Percentiles rank a stretch among this genome's conserved stretches.
These are phyloP conservation scores for Guadua angustifolia DNA, from an alignment of 176 grass and related monocot species.

Conservation along the genomic window DNA sequence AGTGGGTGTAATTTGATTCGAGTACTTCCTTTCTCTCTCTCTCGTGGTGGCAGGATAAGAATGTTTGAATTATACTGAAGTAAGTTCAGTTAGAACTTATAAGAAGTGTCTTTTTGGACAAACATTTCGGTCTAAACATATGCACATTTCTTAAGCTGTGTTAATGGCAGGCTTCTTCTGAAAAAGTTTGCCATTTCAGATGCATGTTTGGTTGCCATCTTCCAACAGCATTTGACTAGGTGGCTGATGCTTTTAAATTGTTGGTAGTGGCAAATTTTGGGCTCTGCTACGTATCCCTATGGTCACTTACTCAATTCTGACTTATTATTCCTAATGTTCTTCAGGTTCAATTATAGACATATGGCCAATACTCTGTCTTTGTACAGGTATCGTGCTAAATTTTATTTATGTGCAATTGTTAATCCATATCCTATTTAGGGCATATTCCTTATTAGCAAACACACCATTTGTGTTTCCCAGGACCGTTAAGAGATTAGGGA, in stretches of 20 bases:
- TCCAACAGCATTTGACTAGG: constrained; percentile 4
- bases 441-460: constrained; percentile 27
- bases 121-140: constrained; percentile 5
- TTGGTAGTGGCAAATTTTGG: background rate
- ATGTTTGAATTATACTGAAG: background rate
- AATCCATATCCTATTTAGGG: background rate
- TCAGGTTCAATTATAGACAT: constrained; percentile 98
- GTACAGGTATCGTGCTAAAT: constrained; percentile 66
- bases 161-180: background rate
- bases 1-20: background rate
- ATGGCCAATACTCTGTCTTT: constrained; percentile 96
- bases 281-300: background rate
- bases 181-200: background rate
- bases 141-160: constrained; percentile 2
- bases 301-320: constrained; percentile 2
- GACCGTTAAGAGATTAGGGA: constrained; percentile 93
- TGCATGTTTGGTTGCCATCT: background rate
- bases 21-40: background rate
- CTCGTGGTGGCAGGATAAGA: background rate
- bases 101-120: background rate
- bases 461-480: constrained; percentile 47
- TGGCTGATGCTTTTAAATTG: constrained; percentile 32
- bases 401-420: background rate
- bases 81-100: background rate
- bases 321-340: constrained; percentile 9